Evolutionary conservation across 2,329 filamentous ascomycete genomes (phyloP), one percentile per base, ranked within the genome.

Genomic region (Xylaria sp.): DNA sequence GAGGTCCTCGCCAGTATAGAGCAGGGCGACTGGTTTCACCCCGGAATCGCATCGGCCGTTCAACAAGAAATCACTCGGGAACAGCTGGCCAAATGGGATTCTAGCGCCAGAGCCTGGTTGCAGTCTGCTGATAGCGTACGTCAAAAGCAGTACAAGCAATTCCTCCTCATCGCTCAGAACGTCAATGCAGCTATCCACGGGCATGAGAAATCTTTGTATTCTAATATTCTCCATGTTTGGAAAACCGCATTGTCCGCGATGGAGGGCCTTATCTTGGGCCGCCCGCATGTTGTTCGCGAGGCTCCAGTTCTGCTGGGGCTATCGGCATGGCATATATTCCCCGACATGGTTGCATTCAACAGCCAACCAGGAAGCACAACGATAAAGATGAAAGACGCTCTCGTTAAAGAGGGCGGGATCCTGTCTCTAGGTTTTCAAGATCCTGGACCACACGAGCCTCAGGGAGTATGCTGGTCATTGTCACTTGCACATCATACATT

Each of bases 81-180:
- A 2, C 65, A 75, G 4, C 64, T 77, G 3, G 61, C 67, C 1
- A 62, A 65, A 19, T 76, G 74, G 74, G 75, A 77, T 58, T 66
- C 70, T 1, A 76, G 73, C 57, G 72, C 73, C 1, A 60, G 74
- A 3, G 65, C 74, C 1, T 77, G 74, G 75, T 40, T 77, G 1
- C 68, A 67, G 28, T 70, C 62, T 15, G 74, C 73, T 0, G 71
- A 77, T 59, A 8, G 52, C 11, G 68, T 67, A 3, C 73, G 67
- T 42, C 37, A 38, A 17, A 35, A 19, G 2, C 60, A 53, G 21
- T 47, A 63, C 4, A 66, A 53, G 38, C 60, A 66, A 42, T 49
- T 60, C 14, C 38, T 56, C 3, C 50, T 66, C 8, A 62, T 66
- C 21, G 31, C 57, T n/a, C 47, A 66, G 12, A 62, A 66, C 31